Evolutionary conservation across 345 rosid species (phyloP).

Genomic region (Syzygium grande): DNA sequence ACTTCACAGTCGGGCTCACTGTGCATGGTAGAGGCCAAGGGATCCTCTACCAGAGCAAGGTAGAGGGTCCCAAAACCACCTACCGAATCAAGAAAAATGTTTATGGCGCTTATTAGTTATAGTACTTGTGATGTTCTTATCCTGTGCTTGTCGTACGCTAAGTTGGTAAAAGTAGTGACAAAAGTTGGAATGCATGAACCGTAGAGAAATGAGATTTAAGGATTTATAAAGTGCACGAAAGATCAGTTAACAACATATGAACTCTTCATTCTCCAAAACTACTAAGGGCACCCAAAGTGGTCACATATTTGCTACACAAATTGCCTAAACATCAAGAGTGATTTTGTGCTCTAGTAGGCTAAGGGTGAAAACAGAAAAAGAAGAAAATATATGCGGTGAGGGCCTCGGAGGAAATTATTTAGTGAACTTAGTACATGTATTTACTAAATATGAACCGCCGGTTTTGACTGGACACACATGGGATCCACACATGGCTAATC

Average conservation of each 20-base stretch:
- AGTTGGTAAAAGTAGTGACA: not conserved
- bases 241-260: no score
- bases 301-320: not conserved
- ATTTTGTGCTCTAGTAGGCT: not conserved
- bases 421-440: not conserved
- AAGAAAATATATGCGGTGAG: not conserved
- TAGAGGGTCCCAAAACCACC: not conserved
- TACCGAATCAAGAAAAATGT: no score
- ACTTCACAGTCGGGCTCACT: not conserved
- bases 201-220: not conserved
- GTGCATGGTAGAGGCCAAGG: not conserved
- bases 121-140: no score
- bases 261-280: not conserved
- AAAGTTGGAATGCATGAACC: not conserved
- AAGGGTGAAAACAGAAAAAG: not conserved
- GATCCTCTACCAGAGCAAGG: not conserved
- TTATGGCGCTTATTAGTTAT: no score
- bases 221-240: not conserved
- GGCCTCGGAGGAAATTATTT: not conserved
- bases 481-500: fast-evolving
- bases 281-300: not conserved
- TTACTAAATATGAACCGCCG: not conserved
- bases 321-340: not conserved
- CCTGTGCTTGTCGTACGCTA: no score
- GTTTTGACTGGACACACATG: not conserved